Percentiles rank a stretch among this genome's conserved stretches.
These are phyloP conservation scores for Akebia trifoliata DNA, from an alignment of 164 flowering plant species.

Conservation along the genomic window DNA sequence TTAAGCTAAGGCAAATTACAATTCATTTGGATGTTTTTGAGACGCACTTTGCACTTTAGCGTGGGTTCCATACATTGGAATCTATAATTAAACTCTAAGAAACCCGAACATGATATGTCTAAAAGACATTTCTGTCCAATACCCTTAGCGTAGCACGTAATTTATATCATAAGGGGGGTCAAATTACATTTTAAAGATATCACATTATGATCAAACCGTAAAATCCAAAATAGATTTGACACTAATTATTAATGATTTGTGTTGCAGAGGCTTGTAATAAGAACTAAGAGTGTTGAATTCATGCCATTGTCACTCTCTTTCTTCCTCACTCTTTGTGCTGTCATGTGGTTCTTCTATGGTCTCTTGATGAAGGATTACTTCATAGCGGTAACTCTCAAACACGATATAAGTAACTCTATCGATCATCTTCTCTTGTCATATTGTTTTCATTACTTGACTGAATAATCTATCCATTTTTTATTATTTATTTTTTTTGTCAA, in stretches of 20 bases:
- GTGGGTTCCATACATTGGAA: no score
- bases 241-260: not conserved
- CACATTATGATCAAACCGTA: no score
- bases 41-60: no score
- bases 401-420: not conserved
- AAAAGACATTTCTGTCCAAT: no score
- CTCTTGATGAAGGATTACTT: slow-evolving; percentile 43
- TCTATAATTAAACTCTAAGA: no score
- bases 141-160: no score
- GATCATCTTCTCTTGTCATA: not conserved
- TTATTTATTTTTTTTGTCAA: not conserved
- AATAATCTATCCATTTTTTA: not conserved
- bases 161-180: no score
- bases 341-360: slow-evolving; percentile 77
- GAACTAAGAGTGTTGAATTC: slow-evolving; percentile 67
- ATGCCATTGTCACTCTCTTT: slow-evolving; percentile 70
- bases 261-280: slow-evolving; percentile 60
- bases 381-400: slow-evolving; percentile 47
- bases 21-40: no score
- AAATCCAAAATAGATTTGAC: no score
- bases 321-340: slow-evolving; percentile 55
- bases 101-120: no score
- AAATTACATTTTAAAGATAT: no score
- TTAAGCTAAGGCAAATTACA: no score
- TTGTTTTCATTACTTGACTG: not conserved